These are phyloP conservation scores for Monosporascus sp. DNA, from an alignment of 2,329 filamentous ascomycete genomes.

Conservation along the genomic window DNA sequence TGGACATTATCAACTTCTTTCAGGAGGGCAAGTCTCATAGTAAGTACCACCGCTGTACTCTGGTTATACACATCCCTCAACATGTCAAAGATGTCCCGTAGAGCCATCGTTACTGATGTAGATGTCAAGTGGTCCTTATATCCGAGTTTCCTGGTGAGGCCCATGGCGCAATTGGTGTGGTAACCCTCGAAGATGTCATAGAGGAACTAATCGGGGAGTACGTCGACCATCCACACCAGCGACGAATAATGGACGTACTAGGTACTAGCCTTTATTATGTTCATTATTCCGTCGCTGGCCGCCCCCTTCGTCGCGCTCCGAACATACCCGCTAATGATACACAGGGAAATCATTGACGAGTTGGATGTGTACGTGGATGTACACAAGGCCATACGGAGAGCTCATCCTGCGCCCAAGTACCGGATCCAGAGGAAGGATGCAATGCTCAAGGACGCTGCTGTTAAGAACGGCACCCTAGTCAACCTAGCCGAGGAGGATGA, in stretches of 20 bases:
- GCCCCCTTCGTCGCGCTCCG: neutral
- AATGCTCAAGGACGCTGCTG: slow-evolving; percentile 23
- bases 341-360: slow-evolving; percentile 94
- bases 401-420: slow-evolving; percentile 76
- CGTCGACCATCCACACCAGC: slow-evolving; percentile 31
- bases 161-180: slow-evolving; percentile 83
- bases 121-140: slow-evolving; percentile 70
- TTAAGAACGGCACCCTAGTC: slow-evolving; percentile 32
- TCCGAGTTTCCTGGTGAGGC: slow-evolving; percentile 87
- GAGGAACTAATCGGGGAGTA: slow-evolving; percentile 97
- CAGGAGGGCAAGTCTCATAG: slow-evolving; percentile 97
- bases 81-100: neutral
- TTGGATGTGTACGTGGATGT: slow-evolving; percentile 98
- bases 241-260: neutral
- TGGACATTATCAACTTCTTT: slow-evolving; percentile 99
- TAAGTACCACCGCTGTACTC: neutral
- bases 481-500: slow-evolving; percentile 33
- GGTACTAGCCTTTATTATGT: no score
- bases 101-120: neutral
- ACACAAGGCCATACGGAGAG: slow-evolving; percentile 91
- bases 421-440: slow-evolving; percentile 43
- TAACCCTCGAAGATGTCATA: slow-evolving; percentile 96
- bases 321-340: neutral
- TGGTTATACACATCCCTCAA: neutral
- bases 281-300: neutral